These are phyloP conservation scores for Umbelopsis isabellina DNA, from an alignment of 192 early-diverging fungal species.

Conservation along the genomic window DNA sequence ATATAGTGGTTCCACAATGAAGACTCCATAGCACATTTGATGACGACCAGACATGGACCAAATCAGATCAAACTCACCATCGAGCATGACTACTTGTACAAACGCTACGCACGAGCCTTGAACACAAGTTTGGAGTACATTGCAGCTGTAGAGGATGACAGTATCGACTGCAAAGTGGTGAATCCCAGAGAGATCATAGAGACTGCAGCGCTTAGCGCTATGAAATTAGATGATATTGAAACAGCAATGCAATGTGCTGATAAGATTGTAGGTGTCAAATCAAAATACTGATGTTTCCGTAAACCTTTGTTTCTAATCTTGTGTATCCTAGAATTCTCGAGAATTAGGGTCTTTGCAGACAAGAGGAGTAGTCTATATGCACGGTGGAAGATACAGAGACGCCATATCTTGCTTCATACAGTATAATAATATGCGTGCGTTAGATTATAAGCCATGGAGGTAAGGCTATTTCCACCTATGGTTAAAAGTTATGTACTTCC, in stretches of 20 bases:
- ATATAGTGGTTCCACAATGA: conserved; percentile 33
- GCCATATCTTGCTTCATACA: conserved; percentile 20
- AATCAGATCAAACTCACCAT: conserved; percentile 28
- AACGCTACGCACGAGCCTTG: conserved; percentile 30
- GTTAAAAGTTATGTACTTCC: neutral
- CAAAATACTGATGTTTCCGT: neutral
- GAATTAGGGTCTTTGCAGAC: conserved; percentile 29
- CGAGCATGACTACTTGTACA: conserved; percentile 38
- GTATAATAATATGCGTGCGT: conserved; percentile 24
- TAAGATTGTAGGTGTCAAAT: conserved; percentile 22
- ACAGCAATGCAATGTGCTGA: conserved; percentile 21
- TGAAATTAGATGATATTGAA: conserved; percentile 27
- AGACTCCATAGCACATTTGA: conserved; percentile 17
- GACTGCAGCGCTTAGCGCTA: conserved; percentile 44
- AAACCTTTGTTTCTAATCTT: neutral
- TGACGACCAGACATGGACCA: conserved; percentile 33
- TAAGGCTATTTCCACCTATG: neutral
- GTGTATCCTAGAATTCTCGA: neutral
- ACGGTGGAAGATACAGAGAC: conserved; percentile 20
- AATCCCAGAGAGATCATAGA: conserved; percentile 50
- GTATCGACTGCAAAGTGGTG: conserved; percentile 41
- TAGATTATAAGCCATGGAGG: conserved; percentile 35
- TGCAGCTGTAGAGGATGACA: conserved; percentile 8
- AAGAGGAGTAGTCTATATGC: conserved; percentile 26
- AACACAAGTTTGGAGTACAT: conserved; percentile 23